Conservation (phyloP, 148 eudicot species). For the Hydrangea macrophylla region DNA sequence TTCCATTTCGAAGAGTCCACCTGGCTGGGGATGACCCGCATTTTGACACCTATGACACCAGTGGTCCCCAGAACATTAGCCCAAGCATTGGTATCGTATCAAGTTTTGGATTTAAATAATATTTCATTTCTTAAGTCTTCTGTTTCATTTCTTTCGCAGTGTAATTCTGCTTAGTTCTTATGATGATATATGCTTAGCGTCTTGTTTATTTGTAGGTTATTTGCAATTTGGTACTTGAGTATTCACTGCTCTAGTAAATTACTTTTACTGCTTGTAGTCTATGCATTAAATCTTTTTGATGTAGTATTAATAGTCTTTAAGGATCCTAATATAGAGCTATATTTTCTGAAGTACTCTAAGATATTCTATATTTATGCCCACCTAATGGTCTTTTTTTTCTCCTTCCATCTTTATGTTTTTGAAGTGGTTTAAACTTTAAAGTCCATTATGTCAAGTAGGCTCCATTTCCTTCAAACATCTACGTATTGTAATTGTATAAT, state of each 20-base stretch:
- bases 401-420: background rate
- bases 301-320: background rate
- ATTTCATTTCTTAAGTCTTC: background rate
- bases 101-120: background rate
- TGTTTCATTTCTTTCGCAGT: background rate
- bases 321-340: background rate
- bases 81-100: constrained; percentile 57
- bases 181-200: background rate
- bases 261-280: background rate
- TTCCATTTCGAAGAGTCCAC: constrained; percentile 91
- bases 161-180: background rate
- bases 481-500: background rate
- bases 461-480: background rate
- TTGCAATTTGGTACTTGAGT: background rate
- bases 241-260: background rate
- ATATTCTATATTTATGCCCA: background rate
- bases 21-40: constrained; percentile 84
- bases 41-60: constrained; percentile 93
- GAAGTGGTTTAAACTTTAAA: background rate
- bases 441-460: background rate
- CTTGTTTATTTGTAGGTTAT: background rate
- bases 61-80: constrained; percentile 90
- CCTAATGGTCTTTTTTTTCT: background rate
- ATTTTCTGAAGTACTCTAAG: background rate
- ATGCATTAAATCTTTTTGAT: background rate